Conservation (phyloP, 78 protist species). For the Tieghemostelium lacteum region DNA sequence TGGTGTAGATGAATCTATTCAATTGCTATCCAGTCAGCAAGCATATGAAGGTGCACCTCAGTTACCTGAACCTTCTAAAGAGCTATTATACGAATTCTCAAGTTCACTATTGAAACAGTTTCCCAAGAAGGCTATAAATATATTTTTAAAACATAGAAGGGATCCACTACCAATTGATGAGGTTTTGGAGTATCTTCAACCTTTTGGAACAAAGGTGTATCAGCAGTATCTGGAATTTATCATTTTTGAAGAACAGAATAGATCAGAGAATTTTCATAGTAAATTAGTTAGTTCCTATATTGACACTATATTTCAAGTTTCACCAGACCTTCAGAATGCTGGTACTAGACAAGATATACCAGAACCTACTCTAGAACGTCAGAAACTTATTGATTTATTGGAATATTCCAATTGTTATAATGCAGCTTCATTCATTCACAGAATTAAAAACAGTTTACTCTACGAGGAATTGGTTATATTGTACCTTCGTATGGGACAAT, state of each 20-base stretch:
- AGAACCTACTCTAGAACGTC: constrained; percentile 8
- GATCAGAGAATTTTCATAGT: constrained; percentile 30
- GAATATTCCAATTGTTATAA: constrained; percentile 68
- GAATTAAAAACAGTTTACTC: constrained; percentile 6
- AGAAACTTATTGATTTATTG: constrained; percentile 9
- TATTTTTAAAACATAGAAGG: constrained; percentile 20
- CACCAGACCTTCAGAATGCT: constrained; percentile 1
- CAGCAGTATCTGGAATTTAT: constrained; percentile 40
- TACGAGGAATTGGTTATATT: constrained; percentile 65
- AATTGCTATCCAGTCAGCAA: background rate
- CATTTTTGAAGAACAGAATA: constrained; percentile 38
- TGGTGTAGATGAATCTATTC: constrained; percentile 30
- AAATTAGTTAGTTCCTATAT: constrained; percentile 27
- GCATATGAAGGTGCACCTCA: background rate
- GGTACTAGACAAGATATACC: constrained; percentile 9
- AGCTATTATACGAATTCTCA: constrained; percentile 60
- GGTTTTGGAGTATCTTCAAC: constrained; percentile 26
- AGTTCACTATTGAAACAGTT: background rate
- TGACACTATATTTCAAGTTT: constrained; percentile 4
- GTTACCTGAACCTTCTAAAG: constrained; percentile 58
- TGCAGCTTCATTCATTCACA: constrained; percentile 5
- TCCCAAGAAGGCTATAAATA: constrained; percentile 15
- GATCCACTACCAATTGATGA: constrained; percentile 38
- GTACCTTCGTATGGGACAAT: constrained; percentile 46
- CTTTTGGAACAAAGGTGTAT: constrained; percentile 3